These are phyloP conservation scores for Penicillium pulvis DNA, from an alignment of 495 filamentous ascomycete genomes.

Conservation along the genomic window DNA sequence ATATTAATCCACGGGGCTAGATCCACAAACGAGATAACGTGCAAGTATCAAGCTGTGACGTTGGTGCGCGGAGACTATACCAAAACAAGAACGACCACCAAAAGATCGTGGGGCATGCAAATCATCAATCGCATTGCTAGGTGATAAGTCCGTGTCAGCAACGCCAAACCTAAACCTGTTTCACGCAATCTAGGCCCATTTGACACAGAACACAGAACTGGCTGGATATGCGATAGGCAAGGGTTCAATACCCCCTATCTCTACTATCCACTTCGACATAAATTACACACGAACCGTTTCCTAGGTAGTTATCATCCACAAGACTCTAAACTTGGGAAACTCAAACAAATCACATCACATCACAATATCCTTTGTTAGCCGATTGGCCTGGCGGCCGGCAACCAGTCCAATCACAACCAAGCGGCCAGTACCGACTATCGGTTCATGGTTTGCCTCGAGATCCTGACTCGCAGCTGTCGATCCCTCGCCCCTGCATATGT, in stretches of 20 bases:
- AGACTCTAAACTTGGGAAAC: neutral
- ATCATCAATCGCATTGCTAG: too few species aligned
- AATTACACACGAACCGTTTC: neutral
- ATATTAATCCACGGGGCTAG: neutral
- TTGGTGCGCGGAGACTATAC: neutral
- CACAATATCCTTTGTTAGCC: neutral
- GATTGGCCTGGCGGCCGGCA: neutral
- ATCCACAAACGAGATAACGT: neutral
- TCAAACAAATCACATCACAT: neutral
- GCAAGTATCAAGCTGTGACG: neutral
- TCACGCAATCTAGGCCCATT: too few species aligned
- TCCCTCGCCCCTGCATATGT: neutral
- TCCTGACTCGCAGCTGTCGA: neutral
- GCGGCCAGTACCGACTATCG: neutral
- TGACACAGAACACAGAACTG: too few species aligned
- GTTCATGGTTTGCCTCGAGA: neutral
- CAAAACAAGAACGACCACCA: neutral
- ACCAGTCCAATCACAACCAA: neutral
- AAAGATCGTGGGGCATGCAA: neutral
- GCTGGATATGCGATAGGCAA: neutral
- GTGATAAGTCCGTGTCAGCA: too few species aligned
- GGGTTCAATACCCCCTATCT: neutral
- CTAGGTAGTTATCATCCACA: neutral
- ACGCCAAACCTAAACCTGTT: too few species aligned
- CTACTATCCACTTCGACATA: too few species aligned